Evolutionary conservation across 2,329 filamentous ascomycete genomes (phyloP).

Genomic region (Calonectria naviculata): DNA sequence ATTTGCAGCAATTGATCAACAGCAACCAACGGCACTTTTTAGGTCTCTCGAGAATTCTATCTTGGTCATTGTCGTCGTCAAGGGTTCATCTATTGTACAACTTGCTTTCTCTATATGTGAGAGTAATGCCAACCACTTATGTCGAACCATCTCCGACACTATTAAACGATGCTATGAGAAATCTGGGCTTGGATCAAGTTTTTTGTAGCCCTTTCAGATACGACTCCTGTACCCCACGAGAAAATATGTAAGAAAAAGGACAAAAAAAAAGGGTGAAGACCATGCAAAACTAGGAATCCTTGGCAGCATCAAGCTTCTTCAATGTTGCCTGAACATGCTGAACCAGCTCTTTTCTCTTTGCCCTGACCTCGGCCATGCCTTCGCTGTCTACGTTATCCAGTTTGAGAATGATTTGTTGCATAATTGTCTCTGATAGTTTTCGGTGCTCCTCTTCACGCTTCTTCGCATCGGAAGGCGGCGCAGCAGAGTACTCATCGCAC

Average conservation of each 20-base stretch:
- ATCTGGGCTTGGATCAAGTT: slow-evolving; percentile 29
- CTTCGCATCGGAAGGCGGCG: slow-evolving; percentile 73
- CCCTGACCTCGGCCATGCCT: slow-evolving; percentile 73
- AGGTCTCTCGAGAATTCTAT: slow-evolving; percentile 38
- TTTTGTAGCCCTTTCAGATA: slow-evolving; percentile 23
- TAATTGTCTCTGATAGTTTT: slow-evolving; percentile 78
- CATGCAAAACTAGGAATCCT: slow-evolving; percentile 32
- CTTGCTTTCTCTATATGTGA: slow-evolving; percentile 35
- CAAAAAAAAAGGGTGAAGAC: slow-evolving; percentile 9
- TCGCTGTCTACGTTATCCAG: slow-evolving; percentile 81
- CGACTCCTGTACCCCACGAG: slow-evolving; percentile 18
- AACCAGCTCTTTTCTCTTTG: slow-evolving; percentile 78
- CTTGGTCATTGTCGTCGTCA: slow-evolving; percentile 36
- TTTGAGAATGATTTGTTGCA: slow-evolving; percentile 82
- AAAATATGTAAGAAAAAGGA: background rate
- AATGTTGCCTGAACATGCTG: slow-evolving; percentile 75
- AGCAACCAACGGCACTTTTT: slow-evolving; percentile 11
- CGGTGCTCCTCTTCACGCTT: slow-evolving; percentile 81
- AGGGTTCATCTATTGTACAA: slow-evolving; percentile 43
- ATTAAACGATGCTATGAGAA: slow-evolving; percentile 35
- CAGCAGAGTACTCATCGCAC: slow-evolving; percentile 69
- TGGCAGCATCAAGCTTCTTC: slow-evolving; percentile 68
- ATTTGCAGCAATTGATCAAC: slow-evolving; percentile 11
- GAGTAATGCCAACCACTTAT: slow-evolving; percentile 31
- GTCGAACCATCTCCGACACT: slow-evolving; percentile 25